Evolutionary conservation across 768 basidiomycete genomes (phyloP).

Genomic region (Collybia nuda): DNA sequence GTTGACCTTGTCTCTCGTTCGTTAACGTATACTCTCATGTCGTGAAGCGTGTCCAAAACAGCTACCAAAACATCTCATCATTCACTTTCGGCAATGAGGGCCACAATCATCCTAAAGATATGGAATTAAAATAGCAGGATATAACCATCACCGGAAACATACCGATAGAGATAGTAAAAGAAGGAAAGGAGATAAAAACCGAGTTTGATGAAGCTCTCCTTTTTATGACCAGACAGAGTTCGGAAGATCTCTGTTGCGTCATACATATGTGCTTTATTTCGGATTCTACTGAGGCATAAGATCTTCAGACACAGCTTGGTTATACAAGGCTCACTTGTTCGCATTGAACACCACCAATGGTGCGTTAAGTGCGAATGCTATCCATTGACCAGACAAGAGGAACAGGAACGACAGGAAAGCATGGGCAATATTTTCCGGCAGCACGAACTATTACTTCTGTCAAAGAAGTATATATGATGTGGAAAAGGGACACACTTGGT

Average conservation of each 20-base stretch:
- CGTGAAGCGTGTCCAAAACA: too few species aligned
- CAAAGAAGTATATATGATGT: background rate
- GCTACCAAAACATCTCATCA: constrained; percentile 21
- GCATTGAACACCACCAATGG: constrained; percentile 89
- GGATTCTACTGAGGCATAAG: constrained; percentile 56
- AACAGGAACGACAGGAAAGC: constrained; percentile 89
- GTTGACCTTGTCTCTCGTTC: too few species aligned
- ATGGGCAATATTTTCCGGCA: constrained; percentile 95
- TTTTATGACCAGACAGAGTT: constrained; percentile 90
- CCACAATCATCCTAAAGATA: constrained; percentile 73
- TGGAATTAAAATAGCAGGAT: constrained; percentile 1
- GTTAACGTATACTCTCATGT: too few species aligned
- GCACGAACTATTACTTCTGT: constrained; percentile 71
- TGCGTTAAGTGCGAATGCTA: constrained; percentile 85
- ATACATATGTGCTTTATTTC: constrained; percentile 95
- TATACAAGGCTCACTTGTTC: constrained; percentile 76
- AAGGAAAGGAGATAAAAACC: constrained; percentile 91
- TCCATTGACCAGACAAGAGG: constrained; percentile 95
- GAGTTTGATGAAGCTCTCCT: constrained; percentile 93
- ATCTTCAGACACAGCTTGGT: background rate
- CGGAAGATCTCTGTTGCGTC: constrained; percentile 99
- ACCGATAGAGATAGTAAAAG: constrained; percentile 92
- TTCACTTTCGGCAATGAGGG: constrained; percentile 80
- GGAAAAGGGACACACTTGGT: constrained; percentile 62
- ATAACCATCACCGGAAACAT: constrained; percentile 20